Evolutionary conservation across 768 basidiomycete species (phyloP).

Genomic region (Calocybe indica): DNA sequence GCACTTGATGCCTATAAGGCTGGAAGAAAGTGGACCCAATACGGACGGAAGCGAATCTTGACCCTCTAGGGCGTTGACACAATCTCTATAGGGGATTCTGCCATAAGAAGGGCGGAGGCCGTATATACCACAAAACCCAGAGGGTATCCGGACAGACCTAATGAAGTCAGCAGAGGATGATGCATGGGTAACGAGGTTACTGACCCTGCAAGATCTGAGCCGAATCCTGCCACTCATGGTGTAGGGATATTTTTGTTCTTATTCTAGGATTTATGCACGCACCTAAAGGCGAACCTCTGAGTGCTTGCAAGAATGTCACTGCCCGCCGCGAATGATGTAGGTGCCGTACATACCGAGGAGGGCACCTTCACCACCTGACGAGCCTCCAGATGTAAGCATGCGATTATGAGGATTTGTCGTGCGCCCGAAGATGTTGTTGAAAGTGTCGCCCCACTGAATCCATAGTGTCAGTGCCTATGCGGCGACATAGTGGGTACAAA

Average conservation of each 20-base stretch:
- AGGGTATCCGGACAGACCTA: slow-evolving; percentile 69
- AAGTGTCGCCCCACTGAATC: slow-evolving; percentile 67
- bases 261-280: slow-evolving; percentile 1
- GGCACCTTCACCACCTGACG: slow-evolving; percentile 84
- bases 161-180: background rate
- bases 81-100: slow-evolving; percentile 64
- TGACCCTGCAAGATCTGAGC: slow-evolving; percentile 79
- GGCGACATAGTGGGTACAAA: background rate
- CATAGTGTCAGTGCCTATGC: background rate
- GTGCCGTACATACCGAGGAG: slow-evolving; percentile 42
- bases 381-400: slow-evolving; percentile 68
- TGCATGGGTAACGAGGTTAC: background rate
- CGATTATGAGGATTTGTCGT: slow-evolving; percentile 75
- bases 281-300: slow-evolving; percentile 40
- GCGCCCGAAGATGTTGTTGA: slow-evolving; percentile 74
- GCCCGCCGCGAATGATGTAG: background rate
- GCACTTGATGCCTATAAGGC: slow-evolving; percentile 50
- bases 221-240: slow-evolving; percentile 49
- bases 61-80: slow-evolving; percentile 60
- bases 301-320: slow-evolving; percentile 18
- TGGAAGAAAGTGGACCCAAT: slow-evolving; percentile 63
- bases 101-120: slow-evolving; percentile 64
- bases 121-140: slow-evolving; percentile 64
- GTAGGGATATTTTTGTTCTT: background rate
- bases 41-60: slow-evolving; percentile 69